These are phyloP conservation scores for Melampsora americana DNA, from an alignment of 1,284 basidiomycete species.

Conservation along the genomic window DNA sequence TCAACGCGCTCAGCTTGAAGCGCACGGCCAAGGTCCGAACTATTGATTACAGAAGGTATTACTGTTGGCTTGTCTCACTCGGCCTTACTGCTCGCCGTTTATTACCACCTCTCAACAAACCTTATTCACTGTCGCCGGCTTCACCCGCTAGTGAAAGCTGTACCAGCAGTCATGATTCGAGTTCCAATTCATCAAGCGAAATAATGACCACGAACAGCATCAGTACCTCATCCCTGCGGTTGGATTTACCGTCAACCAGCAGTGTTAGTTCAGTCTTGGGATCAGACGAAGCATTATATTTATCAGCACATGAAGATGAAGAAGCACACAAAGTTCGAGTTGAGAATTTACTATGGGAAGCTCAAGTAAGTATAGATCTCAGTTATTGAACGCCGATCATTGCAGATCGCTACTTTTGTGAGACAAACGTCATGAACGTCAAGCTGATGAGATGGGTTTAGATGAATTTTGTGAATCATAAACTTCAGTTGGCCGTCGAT, in stretches of 20 bases:
- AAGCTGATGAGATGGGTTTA: background rate
- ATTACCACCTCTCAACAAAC: too few species aligned
- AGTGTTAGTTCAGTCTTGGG: background rate
- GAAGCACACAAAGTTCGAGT: background rate
- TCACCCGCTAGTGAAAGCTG: background rate
- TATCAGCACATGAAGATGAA: background rate
- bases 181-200: background rate
- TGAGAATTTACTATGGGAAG: conserved; percentile 2
- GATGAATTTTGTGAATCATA: conserved; percentile 1
- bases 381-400: background rate
- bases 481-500: conserved; percentile 5
- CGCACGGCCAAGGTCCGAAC: conserved; percentile 1
- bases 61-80: conserved; percentile 8
- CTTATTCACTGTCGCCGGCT: background rate
- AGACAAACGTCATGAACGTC: background rate
- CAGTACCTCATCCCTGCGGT: background rate
- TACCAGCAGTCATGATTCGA: conserved; percentile 8
- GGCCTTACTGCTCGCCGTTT: conserved; percentile 1
- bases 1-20: background rate
- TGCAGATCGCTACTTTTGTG: background rate
- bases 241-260: background rate
- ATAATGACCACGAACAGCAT: background rate
- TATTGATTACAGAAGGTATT: background rate
- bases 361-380: background rate
- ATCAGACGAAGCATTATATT: background rate